phyloP scores from a whole-genome alignment of 306 rosid genomes.

The Urtica urens region DNA sequence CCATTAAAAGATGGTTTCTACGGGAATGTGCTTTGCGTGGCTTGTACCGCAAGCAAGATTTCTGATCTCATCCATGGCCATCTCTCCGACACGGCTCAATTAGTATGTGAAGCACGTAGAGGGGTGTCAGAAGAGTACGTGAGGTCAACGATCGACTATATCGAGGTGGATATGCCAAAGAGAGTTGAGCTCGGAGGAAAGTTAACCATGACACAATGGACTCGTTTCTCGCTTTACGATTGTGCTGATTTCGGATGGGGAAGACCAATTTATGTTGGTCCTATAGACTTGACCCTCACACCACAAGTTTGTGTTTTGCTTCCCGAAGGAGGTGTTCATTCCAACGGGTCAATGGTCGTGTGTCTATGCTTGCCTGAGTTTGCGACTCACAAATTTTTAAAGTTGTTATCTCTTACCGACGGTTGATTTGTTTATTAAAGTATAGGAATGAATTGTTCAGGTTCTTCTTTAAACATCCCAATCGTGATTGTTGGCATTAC shows the following conservation, averaged over 20 bases:
- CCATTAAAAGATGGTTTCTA: slow-evolving; percentile 66
- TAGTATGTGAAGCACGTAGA: slow-evolving; percentile 52
- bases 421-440: slow-evolving; percentile 14
- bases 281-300: slow-evolving; percentile 77
- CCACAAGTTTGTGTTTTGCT: slow-evolving; percentile 82
- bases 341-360: slow-evolving; percentile 44
- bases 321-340: slow-evolving; percentile 57
- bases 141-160: slow-evolving; percentile 67
- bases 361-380: slow-evolving; percentile 82
- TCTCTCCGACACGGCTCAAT: slow-evolving; percentile 32
- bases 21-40: slow-evolving; percentile 70
- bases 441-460: background rate
- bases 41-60: slow-evolving; percentile 51
- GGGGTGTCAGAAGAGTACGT: slow-evolving; percentile 64
- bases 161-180: slow-evolving; percentile 51
- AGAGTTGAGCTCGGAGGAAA: slow-evolving; percentile 83
- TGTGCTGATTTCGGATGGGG: slow-evolving; percentile 92
- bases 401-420: no score
- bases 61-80: slow-evolving; percentile 39
- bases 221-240: slow-evolving; percentile 68
- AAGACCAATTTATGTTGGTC: slow-evolving; percentile 73
- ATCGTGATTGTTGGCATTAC: no score
- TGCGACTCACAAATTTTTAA: slow-evolving; percentile 39
- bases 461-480: no score
- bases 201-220: slow-evolving; percentile 85